Base-by-base conservation (phyloP, 352 stramenopile genomes). In the Blastocystis sp. region DNA sequence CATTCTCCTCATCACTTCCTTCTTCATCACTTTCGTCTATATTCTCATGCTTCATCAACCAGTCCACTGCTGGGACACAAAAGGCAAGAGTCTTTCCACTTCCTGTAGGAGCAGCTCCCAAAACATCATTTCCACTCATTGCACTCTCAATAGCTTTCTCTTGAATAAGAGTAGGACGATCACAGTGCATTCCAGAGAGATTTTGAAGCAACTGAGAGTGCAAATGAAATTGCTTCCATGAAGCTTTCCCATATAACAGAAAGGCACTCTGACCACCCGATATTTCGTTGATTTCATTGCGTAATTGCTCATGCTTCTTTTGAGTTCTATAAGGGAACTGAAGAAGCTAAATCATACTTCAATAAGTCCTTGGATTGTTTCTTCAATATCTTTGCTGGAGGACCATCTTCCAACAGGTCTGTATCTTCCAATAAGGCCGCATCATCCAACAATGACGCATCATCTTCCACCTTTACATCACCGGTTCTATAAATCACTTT, bases 81-180 rank as follows among this genome's bases (percentile, higher is more conserved):
- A 96, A 97, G 30, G 94, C 95, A 35, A 97, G 91, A 57, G 95
- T 97, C 91, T 97, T 97, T 90, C 95, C 95, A 0, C 93, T 96
- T 44, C 95, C 95, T 1, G 94, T 97, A 5, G 94, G 94, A 13
- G 94, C 94, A 1, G 94, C 93, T 59, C 94, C 94, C 0, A 97
- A 93, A 27, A 97, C 91, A 81, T 97, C 94, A 80, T 95, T 94
- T 81, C 95, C 94, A 22, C 95, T 81, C 0, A 95, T 77, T 6
- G 93, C 93, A 17, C 93, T 93, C 54, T 93, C 91, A 84, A 96
- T 92, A 35, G 93, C 95, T 64, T 92, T 91, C 54, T 93, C 91
- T 89, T 96, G 94, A 90, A 96, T 96, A 24, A 90, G 91, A 15
- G 94, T 96, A 27, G 94, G 94, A 37, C 57, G 51, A 11, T 68